Conservation (phyloP, 2,329 filamentous ascomycete genomes). For the Leptographium procerum region DNA sequence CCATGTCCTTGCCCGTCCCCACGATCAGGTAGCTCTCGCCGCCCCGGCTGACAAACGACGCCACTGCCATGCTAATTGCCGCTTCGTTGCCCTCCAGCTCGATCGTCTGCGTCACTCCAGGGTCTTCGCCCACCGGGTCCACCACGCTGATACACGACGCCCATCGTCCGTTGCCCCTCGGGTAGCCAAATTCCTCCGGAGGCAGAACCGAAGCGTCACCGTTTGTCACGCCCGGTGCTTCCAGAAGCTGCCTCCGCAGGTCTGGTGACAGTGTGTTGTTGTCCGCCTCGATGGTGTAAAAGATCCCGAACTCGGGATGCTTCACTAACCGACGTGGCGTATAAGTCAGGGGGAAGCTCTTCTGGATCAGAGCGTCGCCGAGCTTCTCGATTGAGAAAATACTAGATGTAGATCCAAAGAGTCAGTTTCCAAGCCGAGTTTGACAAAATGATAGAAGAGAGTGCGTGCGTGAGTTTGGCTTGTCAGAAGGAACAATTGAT, state of each 20-base stretch:
- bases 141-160: constrained; percentile 90
- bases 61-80: constrained; percentile 73
- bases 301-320: constrained; percentile 77
- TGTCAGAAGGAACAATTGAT: constrained; percentile 99
- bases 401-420: constrained; percentile 42
- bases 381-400: constrained; percentile 88
- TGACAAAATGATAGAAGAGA: neutral
- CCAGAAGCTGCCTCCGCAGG: constrained; percentile 62
- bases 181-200: constrained; percentile 79
- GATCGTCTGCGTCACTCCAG: constrained; percentile 58
- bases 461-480: constrained; percentile 16
- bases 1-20: constrained; percentile 85
- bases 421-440: constrained; percentile 4
- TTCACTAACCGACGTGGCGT: constrained; percentile 81
- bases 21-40: constrained; percentile 87
- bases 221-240: constrained; percentile 59
- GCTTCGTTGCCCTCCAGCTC: constrained; percentile 85
- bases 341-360: constrained; percentile 76
- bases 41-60: constrained; percentile 79
- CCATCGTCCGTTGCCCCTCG: constrained; percentile 76
- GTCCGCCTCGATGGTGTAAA: constrained; percentile 90
- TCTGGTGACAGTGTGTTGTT: constrained; percentile 79
- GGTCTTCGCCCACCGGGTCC: constrained; percentile 67
- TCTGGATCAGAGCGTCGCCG: constrained; percentile 74
- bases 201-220: constrained; percentile 61